Evolutionary conservation across 805 yeast species (phyloP).

Genomic region (Yarrowia bubula): DNA sequence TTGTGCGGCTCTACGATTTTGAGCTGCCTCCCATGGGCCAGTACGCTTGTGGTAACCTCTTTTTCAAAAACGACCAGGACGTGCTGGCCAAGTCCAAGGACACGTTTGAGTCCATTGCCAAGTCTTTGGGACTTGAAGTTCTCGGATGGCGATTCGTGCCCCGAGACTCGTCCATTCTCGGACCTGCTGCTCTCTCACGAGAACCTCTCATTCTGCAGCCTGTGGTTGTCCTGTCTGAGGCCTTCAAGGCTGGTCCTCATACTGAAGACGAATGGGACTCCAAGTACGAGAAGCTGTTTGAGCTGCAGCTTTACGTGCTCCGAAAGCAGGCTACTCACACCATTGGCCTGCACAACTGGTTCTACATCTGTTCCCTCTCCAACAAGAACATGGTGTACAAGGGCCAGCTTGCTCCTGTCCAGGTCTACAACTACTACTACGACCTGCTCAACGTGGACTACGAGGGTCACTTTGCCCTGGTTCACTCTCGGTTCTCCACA

Average conservation of each 20-base stretch:
- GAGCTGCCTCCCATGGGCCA: constrained; percentile 76
- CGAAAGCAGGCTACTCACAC: constrained; percentile 88
- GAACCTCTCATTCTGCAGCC: constrained; percentile 94
- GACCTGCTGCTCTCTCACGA: constrained; percentile 90
- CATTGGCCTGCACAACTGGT: constrained; percentile 95
- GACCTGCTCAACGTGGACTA: constrained; percentile 88
- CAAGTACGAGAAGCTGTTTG: constrained; percentile 63
- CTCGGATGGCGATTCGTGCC: constrained; percentile 96
- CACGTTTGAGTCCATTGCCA: constrained; percentile 80
- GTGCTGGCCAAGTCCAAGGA: constrained; percentile 66
- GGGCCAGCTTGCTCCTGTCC: constrained; percentile 96
- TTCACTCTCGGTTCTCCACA: constrained; percentile 95
- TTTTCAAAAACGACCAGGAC: constrained; percentile 80
- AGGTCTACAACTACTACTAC: constrained; percentile 91
- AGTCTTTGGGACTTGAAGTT: constrained; percentile 70
- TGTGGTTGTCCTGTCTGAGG: constrained; percentile 66
- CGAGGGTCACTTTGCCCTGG: constrained; percentile 93
- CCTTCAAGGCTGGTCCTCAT: constrained; percentile 43
- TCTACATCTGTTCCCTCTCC: constrained; percentile 89
- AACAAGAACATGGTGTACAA: constrained; percentile 90
- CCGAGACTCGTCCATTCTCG: constrained; percentile 87
- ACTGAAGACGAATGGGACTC: constrained; percentile 55
- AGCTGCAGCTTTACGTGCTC: constrained; percentile 77
- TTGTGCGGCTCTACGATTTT: constrained; percentile 63
- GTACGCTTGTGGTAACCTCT: constrained; percentile 92